phyloP scores from a whole-genome alignment of 257 asterid genomes.

The Primulina eburnea region DNA sequence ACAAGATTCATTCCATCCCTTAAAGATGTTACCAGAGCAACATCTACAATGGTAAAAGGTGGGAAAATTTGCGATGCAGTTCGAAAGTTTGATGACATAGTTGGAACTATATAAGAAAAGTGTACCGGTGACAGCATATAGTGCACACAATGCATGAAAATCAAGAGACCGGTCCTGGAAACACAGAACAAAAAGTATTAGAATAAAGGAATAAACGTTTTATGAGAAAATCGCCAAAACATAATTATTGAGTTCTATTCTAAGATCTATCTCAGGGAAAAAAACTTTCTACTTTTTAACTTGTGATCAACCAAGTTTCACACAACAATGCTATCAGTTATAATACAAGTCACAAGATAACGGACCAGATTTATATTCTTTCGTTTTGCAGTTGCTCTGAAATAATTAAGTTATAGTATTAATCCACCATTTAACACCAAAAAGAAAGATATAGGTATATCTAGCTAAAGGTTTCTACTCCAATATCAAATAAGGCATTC shows the following conservation, averaged over 20 bases:
- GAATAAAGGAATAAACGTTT: neutral
- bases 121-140: conserved; percentile 91
- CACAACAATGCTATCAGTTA: too few species aligned
- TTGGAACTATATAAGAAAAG: conserved; percentile 8
- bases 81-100: conserved; percentile 11
- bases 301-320: neutral
- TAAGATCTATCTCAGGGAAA: neutral
- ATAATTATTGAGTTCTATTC: neutral
- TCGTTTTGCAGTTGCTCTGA: too few species aligned
- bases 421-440: too few species aligned
- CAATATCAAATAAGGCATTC: conserved; percentile 18
- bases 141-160: conserved; percentile 69
- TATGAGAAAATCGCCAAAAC: conserved; percentile 9
- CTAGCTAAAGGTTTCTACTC: neutral
- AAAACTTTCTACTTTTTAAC: neutral
- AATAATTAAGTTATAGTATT: too few species aligned
- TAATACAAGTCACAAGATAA: too few species aligned
- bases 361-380: too few species aligned
- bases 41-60: conserved; percentile 43
- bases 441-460: too few species aligned
- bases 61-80: neutral
- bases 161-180: conserved; percentile 85
- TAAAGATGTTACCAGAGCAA: conserved; percentile 84
- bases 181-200: conserved; percentile 24
- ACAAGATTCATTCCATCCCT: conserved; percentile 98